Conservation (phyloP, 148 eudicot genomes). For the Cornus suecica region DNA sequence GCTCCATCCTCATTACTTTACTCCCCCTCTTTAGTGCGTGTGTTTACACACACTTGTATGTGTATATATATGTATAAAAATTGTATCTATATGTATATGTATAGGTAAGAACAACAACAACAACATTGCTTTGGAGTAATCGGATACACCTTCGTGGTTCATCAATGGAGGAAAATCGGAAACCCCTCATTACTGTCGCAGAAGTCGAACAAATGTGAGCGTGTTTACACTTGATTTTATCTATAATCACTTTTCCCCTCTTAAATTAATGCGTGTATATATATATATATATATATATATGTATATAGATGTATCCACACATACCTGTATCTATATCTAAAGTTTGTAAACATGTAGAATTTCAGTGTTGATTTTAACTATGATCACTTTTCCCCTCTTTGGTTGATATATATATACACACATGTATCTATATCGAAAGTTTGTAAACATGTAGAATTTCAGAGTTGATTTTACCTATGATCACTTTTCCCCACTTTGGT, state of each 20-base stretch:
- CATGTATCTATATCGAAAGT: neutral
- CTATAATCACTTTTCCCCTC: neutral
- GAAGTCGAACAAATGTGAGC: slow-evolving; percentile 17
- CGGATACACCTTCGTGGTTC: neutral
- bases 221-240: neutral
- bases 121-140: neutral
- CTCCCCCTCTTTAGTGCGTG: neutral
- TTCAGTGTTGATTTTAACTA: too few species aligned
- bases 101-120: neutral
- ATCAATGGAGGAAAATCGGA: neutral
- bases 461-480: too few species aligned
- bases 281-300: neutral
- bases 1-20: neutral
- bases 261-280: neutral
- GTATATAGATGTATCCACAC: neutral
- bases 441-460: neutral
- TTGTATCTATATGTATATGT: neutral
- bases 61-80: neutral
- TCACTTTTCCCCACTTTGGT: too few species aligned
- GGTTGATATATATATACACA: too few species aligned
- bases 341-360: neutral
- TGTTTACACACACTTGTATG: too few species aligned
- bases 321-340: neutral
- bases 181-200: slow-evolving; percentile 11
- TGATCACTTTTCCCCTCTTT: too few species aligned